Conservation (phyloP, 2,329 filamentous ascomycete species). For the Fusarium sulawesiense region DNA sequence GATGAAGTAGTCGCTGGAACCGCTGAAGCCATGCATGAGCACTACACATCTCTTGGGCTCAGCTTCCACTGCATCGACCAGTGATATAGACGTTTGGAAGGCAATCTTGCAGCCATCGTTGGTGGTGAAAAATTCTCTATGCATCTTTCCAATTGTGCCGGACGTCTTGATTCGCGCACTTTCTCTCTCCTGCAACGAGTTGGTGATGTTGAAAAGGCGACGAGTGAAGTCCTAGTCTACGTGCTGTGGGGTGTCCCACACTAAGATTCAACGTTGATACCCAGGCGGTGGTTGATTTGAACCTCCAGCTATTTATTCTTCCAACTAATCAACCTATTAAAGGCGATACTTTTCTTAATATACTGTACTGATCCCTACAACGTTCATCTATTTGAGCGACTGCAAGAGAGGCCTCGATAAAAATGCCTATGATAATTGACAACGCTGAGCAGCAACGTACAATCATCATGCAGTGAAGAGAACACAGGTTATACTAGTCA, state of each 20-base stretch:
- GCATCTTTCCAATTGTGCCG: constrained; percentile 21
- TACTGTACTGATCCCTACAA: not conserved
- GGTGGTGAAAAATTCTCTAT: constrained; percentile 30
- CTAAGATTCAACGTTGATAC: not conserved
- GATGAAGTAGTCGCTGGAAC: constrained; percentile 45
- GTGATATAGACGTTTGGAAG: constrained; percentile 41
- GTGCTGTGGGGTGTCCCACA: constrained; percentile 1
- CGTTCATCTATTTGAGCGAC: not conserved
- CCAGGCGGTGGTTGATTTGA: not conserved
- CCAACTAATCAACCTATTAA: not conserved
- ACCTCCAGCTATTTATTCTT: not conserved
- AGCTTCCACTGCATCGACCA: constrained; percentile 14
- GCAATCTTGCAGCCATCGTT: constrained; percentile 44
- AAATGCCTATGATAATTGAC: not conserved
- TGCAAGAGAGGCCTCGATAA: not conserved
- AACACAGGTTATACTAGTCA: not conserved
- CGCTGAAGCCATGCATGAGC: constrained; percentile 47
- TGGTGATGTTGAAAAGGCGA: not conserved
- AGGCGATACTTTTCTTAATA: not conserved
- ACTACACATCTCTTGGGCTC: constrained; percentile 35
- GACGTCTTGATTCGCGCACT: not conserved
- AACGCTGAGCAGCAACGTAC: too few relatives aligned
- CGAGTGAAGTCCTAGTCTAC: not conserved
- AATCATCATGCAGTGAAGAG: not conserved
- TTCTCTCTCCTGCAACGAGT: not conserved